phyloP scores from a whole-genome alignment of 2,329 filamentous ascomycete genomes.

The Aaosphaeria pasadenensis region DNA sequence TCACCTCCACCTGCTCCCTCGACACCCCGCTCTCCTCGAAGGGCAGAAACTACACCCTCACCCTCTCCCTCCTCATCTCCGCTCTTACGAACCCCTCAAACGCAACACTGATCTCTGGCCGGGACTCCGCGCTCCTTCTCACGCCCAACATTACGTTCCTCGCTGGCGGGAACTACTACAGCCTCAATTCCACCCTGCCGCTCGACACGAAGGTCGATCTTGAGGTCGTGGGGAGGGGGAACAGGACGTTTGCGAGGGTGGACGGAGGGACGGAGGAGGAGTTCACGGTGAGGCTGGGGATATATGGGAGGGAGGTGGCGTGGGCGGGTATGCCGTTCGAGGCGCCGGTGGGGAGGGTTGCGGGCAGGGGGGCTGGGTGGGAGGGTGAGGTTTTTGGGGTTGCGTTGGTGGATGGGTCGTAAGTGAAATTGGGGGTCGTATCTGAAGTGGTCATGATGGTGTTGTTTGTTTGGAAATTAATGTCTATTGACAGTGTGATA shows the following conservation, averaged over 20 bases:
- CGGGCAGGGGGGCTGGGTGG: conserved; percentile 25
- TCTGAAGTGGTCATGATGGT: background rate
- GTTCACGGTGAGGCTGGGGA: conserved; percentile 43
- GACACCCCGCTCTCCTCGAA: conserved; percentile 52
- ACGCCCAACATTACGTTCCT: conserved; percentile 39
- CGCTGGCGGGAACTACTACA: conserved; percentile 37
- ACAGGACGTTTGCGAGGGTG: conserved; percentile 33
- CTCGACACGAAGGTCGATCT: conserved; percentile 36
- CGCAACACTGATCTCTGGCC: conserved; percentile 42
- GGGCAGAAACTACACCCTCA: conserved; percentile 56
- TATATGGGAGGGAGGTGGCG: conserved; percentile 41
- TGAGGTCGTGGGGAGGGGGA: conserved; percentile 33
- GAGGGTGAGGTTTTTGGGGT: conserved; percentile 8
- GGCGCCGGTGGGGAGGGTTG: conserved; percentile 42
- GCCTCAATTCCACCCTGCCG: conserved; percentile 42
- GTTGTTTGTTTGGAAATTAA: no score
- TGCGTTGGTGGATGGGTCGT: background rate
- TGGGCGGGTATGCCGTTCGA: conserved; percentile 47
- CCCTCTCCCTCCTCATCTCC: conserved; percentile 37
- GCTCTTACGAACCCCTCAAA: conserved; percentile 30
- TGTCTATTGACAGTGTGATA: no score
- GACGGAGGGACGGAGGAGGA: conserved; percentile 32
- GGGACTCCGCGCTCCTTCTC: conserved; percentile 41
- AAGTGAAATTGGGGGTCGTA: background rate
- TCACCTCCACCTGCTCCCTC: conserved; percentile 38